Evolutionary conservation across 208 protist species (phyloP).

Genomic region (Wallacemonas sp.): DNA sequence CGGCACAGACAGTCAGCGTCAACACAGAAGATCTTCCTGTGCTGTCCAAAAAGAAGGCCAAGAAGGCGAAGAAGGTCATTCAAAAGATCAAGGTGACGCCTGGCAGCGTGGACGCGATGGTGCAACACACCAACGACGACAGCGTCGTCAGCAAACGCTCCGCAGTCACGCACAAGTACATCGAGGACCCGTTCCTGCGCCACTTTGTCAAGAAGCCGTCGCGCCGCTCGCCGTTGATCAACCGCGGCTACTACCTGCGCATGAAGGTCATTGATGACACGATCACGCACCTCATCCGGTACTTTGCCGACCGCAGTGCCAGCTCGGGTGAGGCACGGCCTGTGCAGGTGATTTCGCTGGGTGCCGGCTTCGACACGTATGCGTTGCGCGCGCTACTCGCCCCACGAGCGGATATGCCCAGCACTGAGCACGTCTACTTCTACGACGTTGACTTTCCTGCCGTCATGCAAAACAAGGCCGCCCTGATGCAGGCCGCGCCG

Average conservation of each 20-base stretch:
- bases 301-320: conserved; percentile 14
- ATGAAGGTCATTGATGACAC: conserved; percentile 84
- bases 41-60: conserved; percentile 52
- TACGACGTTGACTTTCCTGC: conserved; percentile 84
- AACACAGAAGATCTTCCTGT: too few species aligned
- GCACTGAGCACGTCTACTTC: conserved; percentile 43
- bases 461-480: conserved; percentile 73
- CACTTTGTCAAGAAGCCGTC: conserved; percentile 83
- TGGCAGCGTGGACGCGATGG: conserved; percentile 65
- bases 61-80: conserved; percentile 51
- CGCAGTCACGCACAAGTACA: conserved; percentile 69
- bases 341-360: conserved; percentile 85
- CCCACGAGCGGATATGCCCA: conserved; percentile 1
- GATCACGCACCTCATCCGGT: conserved; percentile 38
- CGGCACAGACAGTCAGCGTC: too few species aligned
- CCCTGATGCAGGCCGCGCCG: conserved; percentile 66
- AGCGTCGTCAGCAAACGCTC: conserved; percentile 91
- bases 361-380: conserved; percentile 88
- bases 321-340: not conserved
- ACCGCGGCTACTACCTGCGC: conserved; percentile 88
- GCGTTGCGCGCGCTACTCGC: conserved; percentile 55
- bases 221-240: conserved; percentile 85
- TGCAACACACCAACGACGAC: conserved; percentile 93
- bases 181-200: conserved; percentile 75
- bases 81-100: conserved; percentile 39